Base-by-base conservation (phyloP, 2,329 filamentous ascomycete species). In the Fusarium sp. region DNA sequence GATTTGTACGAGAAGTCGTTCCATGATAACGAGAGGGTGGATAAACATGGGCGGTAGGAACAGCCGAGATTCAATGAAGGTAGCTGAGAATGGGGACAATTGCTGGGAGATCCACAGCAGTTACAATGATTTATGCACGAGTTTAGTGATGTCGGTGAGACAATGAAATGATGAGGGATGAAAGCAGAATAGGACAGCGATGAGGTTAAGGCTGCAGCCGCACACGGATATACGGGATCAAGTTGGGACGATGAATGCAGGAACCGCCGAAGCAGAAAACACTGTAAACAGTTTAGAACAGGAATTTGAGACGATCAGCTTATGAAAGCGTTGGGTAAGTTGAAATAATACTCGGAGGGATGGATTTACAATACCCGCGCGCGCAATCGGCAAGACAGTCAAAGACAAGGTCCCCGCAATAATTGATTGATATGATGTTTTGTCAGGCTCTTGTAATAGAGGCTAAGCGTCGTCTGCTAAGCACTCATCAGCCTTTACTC, bases 371-470 rank as follows among this genome's bases (percentile, higher is more conserved):
- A 60, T 49, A 70, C 24, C 70, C 73, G 73, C 73, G 73, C 71
- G 70, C 57, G 50, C 54, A n/a, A n/a, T 52, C 52, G 30, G 52
- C 45, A 22, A 29, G 10, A 25, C 25, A 25, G 25, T 25, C 25
- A 25, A 25, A 22, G 24, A 54, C 14, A 29, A 27, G 30, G 44
- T 32, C 30, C 58, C 61, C 70, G 50, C 69, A 70, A 51, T 49
- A 47, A 38, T 38, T 38, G 18, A 38, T 38, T n/a, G 34, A n/a
- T 12, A 43, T 24, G 40, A 50, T 71, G 68, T 70, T 77, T 77
- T 77, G 76, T 77, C 76, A 77, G 75, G 72, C 67, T 77, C 64
- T 60, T 74, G 75, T 77, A 76, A 77, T 78, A 59, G 61, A 57
- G 38, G 55, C 66, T 67, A 59, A 53, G 62, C 52, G 53, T 51